These are phyloP conservation scores for Tephrocybe sp. DNA, from an alignment of 768 basidiomycete genomes.

Conservation along the genomic window DNA sequence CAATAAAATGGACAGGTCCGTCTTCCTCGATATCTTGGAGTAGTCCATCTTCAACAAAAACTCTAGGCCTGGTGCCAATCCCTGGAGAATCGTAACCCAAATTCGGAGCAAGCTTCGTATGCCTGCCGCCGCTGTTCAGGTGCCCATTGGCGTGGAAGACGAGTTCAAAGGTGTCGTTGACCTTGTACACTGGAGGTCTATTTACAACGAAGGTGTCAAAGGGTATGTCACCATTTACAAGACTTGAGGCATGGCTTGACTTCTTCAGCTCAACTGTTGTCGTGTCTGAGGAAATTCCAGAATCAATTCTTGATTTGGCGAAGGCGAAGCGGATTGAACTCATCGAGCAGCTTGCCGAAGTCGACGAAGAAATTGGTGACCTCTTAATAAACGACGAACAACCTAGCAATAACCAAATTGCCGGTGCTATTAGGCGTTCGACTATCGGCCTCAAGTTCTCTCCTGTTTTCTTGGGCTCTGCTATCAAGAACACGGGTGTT, in stretches of 20 bases:
- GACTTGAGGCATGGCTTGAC: background rate
- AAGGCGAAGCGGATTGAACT: conserved; percentile 86
- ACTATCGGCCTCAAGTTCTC: conserved; percentile 90
- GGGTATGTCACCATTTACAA: conserved; percentile 58
- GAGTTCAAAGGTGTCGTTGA: conserved; percentile 92
- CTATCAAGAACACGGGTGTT: conserved; percentile 95
- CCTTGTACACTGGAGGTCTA: conserved; percentile 89
- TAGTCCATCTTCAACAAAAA: background rate
- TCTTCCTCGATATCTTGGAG: background rate
- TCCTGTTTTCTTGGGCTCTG: conserved; percentile 95
- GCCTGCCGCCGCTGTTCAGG: conserved; percentile 91
- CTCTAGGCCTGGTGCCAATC: conserved; percentile 90
- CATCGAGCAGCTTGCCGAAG: conserved; percentile 94
- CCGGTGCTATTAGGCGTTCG: conserved; percentile 83
- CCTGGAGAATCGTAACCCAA: conserved; percentile 92
- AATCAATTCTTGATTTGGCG: conserved; percentile 68
- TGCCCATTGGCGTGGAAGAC: conserved; percentile 91
- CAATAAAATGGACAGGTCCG: conserved; percentile 96
- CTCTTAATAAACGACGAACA: conserved; percentile 83
- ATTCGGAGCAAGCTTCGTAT: conserved; percentile 91
- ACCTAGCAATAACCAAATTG: conserved; percentile 73
- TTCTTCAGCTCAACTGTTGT: conserved; percentile 66
- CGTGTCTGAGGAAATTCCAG: conserved; percentile 87
- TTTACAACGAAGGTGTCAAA: conserved; percentile 94
- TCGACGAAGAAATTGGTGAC: conserved; percentile 94